Percentiles rank a stretch among this genome's conserved stretches.
Evolutionary conservation across 305 asterid species (phyloP).

Genomic region (Fraxinus velutina): DNA sequence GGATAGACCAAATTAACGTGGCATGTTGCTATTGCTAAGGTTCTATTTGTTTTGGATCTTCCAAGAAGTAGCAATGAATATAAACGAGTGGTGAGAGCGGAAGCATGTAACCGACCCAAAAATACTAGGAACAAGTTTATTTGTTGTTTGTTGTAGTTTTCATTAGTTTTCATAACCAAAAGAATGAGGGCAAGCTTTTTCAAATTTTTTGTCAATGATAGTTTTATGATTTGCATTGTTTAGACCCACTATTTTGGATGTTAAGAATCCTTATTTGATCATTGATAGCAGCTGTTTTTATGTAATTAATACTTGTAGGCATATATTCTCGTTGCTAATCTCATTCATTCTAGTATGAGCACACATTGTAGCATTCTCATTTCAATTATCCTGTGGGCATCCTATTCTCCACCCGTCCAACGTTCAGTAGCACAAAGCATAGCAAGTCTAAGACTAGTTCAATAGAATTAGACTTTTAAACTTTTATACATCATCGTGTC

Average conservation of each 20-base stretch:
- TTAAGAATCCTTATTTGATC: not conserved
- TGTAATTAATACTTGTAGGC: not conserved
- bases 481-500: not conserved
- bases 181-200: not conserved
- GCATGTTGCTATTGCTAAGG: not conserved
- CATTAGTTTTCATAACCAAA: not conserved
- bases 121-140: not conserved
- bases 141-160: not conserved
- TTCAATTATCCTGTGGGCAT: not conserved
- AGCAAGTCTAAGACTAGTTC: not conserved
- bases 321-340: not conserved
- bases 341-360: not conserved
- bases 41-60: not conserved
- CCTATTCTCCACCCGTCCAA: not conserved
- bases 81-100: not conserved
- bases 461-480: not conserved
- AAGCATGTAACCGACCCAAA: not conserved
- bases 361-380: not conserved
- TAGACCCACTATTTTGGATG: conserved; percentile 5
- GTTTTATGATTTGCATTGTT: not conserved
- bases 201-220: conserved; percentile 1
- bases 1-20: not conserved
- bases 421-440: not conserved
- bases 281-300: not conserved
- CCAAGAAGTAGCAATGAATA: not conserved